phyloP scores from a whole-genome alignment of 2,329 filamentous ascomycete species.

The Teratosphaeria epicoccoides region DNA sequence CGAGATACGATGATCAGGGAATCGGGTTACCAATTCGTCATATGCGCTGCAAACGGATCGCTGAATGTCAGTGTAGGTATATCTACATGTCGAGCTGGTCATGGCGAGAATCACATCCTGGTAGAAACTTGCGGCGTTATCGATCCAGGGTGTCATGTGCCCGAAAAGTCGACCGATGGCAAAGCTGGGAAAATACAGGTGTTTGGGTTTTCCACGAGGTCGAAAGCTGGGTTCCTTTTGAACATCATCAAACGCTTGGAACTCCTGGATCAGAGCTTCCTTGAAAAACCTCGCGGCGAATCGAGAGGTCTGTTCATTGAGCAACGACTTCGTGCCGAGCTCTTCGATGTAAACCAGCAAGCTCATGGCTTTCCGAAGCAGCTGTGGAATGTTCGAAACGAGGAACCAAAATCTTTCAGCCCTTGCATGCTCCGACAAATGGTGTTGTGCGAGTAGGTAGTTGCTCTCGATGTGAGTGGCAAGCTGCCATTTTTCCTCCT shows the following conservation, averaged over 20 bases:
- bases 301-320: not conserved
- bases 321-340: slow-evolving; percentile 2
- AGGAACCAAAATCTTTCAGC: slow-evolving; percentile 13
- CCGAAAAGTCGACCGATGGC: slow-evolving; percentile 8
- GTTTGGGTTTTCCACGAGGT: not conserved
- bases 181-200: slow-evolving; percentile 1
- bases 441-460: slow-evolving; percentile 4
- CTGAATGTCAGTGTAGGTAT: slow-evolving; percentile 7
- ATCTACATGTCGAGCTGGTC: not conserved
- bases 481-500: slow-evolving; percentile 9
- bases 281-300: slow-evolving; percentile 11
- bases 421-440: not conserved
- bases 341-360: slow-evolving; percentile 5
- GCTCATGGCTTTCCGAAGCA: slow-evolving; percentile 9
- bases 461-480: slow-evolving; percentile 10
- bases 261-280: slow-evolving; percentile 10
- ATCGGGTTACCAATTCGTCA: slow-evolving; percentile 2
- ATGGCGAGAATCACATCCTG: slow-evolving; percentile 7
- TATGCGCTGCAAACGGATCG: slow-evolving; percentile 11
- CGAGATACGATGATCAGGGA: not conserved
- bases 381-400: slow-evolving; percentile 10
- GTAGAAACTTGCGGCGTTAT: slow-evolving; percentile 7
- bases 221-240: not conserved
- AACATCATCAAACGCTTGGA: not conserved
- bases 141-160: slow-evolving; percentile 3